Conservation (phyloP, 495 filamentous ascomycete genomes). For the Durotheca rogersii region DNA sequence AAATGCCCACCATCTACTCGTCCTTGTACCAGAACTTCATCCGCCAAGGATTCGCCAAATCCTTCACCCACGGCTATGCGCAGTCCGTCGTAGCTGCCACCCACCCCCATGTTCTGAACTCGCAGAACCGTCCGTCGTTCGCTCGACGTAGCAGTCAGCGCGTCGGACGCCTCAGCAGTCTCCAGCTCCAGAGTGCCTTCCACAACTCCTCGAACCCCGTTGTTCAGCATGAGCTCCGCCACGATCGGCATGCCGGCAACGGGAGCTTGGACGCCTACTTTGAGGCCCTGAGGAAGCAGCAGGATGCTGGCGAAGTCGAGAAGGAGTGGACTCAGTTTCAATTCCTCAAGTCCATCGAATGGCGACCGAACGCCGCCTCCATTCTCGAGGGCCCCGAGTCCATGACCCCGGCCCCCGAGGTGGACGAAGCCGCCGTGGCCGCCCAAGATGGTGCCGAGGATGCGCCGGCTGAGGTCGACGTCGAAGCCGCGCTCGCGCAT, state of each 20-base stretch:
- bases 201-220: slow-evolving; percentile 47
- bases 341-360: slow-evolving; percentile 80
- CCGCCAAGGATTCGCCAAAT: slow-evolving; percentile 94
- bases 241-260: slow-evolving; percentile 42
- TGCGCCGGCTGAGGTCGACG: slow-evolving; percentile 24
- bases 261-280: slow-evolving; percentile 81
- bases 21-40: slow-evolving; percentile 77
- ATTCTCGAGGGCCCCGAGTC: slow-evolving; percentile 54
- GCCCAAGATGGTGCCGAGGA: slow-evolving; percentile 15
- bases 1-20: slow-evolving; percentile 63
- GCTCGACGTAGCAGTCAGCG: slow-evolving; percentile 47
- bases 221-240: slow-evolving; percentile 41
- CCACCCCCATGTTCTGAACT: slow-evolving; percentile 78
- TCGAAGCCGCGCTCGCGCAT: slow-evolving; percentile 47
- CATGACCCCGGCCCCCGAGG: slow-evolving; percentile 42
- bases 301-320: slow-evolving; percentile 63
- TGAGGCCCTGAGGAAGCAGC: slow-evolving; percentile 78
- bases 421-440: slow-evolving; percentile 34
- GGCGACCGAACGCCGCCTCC: slow-evolving; percentile 63
- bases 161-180: slow-evolving; percentile 59
- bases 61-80: slow-evolving; percentile 94
- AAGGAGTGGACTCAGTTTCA: slow-evolving; percentile 91
- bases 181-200: slow-evolving; percentile 76
- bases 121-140: slow-evolving; percentile 60
- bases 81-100: slow-evolving; percentile 95